These are phyloP conservation scores for Ustilago vetiveriae DNA, from an alignment of 1,284 basidiomycete genomes.

Conservation along the genomic window DNA sequence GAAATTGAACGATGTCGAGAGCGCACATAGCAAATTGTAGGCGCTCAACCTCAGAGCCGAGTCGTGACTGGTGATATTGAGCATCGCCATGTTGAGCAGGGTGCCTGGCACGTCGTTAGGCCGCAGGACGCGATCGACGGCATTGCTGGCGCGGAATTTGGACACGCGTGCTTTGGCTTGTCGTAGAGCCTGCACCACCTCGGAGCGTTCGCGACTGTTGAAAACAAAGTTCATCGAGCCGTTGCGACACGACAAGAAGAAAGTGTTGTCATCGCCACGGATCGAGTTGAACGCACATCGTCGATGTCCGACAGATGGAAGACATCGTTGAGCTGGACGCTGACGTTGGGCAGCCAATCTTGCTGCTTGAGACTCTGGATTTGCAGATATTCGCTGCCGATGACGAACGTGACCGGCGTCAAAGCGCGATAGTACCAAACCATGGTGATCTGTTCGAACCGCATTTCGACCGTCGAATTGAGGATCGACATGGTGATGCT, in stretches of 20 bases:
- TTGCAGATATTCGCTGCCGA: conserved; percentile 59
- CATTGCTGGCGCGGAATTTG: conserved; percentile 49
- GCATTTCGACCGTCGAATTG: conserved; percentile 37
- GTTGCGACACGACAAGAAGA: conserved; percentile 60
- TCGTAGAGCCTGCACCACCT: conserved; percentile 60
- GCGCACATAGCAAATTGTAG: conserved; percentile 62
- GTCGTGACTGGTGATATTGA: conserved; percentile 62
- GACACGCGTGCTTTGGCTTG: conserved; percentile 61
- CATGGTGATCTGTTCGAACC: conserved; percentile 58
- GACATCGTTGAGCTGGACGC: conserved; percentile 55
- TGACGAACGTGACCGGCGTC: conserved; percentile 57
- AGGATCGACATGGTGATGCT: conserved; percentile 46
- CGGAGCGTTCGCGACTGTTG: conserved; percentile 57
- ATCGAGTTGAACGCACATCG: conserved; percentile 59
- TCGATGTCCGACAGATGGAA: conserved; percentile 63
- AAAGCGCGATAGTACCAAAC: conserved; percentile 63
- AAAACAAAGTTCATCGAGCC: conserved; percentile 61
- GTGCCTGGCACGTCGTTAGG: conserved; percentile 63
- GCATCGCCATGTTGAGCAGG: conserved; percentile 65
- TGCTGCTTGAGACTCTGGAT: conserved; percentile 59
- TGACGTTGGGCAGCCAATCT: conserved; percentile 39
- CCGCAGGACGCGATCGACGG: conserved; percentile 52
- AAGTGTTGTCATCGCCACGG: conserved; percentile 64
- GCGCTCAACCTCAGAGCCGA: conserved; percentile 53
- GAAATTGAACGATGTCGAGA: conserved; percentile 64